These are phyloP conservation scores for Acorus calamus DNA, from an alignment of 106 monocot genomes.

Conservation along the genomic window DNA sequence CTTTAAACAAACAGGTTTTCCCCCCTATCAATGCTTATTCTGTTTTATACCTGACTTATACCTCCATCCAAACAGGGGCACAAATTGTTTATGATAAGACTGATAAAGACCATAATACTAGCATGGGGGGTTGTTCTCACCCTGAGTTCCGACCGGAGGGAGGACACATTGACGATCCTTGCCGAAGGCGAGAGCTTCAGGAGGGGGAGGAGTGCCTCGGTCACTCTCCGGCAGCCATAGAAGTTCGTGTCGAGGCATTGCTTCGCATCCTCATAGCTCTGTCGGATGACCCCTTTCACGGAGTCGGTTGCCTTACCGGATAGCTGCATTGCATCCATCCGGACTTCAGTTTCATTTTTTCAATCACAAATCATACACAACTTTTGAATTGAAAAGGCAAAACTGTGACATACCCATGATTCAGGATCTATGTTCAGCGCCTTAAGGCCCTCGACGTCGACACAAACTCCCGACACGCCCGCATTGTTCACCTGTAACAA, in stretches of 20 bases:
- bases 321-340: conserved; percentile 17
- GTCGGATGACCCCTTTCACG: conserved; percentile 27
- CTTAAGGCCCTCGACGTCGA: conserved; percentile 31
- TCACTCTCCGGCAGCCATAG: conserved; percentile 53
- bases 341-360: no score
- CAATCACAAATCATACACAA: no score
- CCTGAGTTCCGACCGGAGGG: conserved; percentile 50
- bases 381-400: no score
- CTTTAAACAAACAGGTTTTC: no score
- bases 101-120: no score
- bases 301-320: conserved; percentile 43
- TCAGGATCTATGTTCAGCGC: conserved; percentile 46
- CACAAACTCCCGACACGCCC: conserved; percentile 23
- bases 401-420: conserved; percentile 21
- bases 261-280: conserved; percentile 33
- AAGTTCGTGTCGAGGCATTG: conserved; percentile 61
- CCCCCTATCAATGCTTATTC: no score
- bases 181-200: conserved; percentile 41
- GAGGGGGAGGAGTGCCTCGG: conserved; percentile 70
- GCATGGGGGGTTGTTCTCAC: conserved; percentile 2
- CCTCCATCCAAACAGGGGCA: no score
- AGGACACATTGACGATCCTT: conserved; percentile 59
- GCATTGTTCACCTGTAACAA: conserved; percentile 51
- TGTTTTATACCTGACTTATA: no score
- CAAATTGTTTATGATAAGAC: no score